A percentile compares a stretch with the other conserved stretches of the same genome.
phyloP scores from a whole-genome alignment of 1,284 basidiomycete genomes.

The Ceratobasidium sp. region DNA sequence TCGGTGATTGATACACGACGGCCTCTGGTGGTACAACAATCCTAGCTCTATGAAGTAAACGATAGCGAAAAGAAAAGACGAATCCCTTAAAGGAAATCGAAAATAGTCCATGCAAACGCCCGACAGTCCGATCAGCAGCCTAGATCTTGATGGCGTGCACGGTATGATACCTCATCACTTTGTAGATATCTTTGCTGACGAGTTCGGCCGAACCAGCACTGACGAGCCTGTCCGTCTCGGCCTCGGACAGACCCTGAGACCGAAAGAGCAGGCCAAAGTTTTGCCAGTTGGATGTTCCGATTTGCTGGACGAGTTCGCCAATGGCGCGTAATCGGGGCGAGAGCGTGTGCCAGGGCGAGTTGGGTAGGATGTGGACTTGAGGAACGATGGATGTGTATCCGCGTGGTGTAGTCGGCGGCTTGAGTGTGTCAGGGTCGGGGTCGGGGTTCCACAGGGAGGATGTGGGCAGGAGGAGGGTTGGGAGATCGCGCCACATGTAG shows the following conservation, averaged over 20 bases:
- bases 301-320: slow-evolving; percentile 23
- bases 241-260: slow-evolving; percentile 5
- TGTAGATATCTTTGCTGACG: neutral
- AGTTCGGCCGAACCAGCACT: neutral
- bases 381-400: neutral
- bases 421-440: neutral
- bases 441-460: slow-evolving; percentile 2
- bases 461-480: neutral
- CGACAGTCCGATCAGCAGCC: no score
- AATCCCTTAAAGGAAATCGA: no score
- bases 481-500: slow-evolving; percentile 28
- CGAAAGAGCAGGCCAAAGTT: slow-evolving; percentile 28
- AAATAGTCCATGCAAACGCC: no score
- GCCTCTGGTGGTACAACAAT: no score
- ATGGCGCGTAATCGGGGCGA: slow-evolving; percentile 6
- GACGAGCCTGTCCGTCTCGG: neutral
- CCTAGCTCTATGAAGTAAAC: no score
- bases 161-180: slow-evolving; percentile 33
- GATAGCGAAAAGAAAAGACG: no score
- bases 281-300: slow-evolving; percentile 21
- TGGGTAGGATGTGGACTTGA: slow-evolving; percentile 10
- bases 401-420: neutral
- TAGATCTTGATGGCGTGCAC: slow-evolving; percentile 25
- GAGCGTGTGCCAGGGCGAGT: slow-evolving; percentile 7
- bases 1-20: no score